phyloP scores from a whole-genome alignment of 1,284 basidiomycete species.

The Cutaneotrichosporon sp. region DNA sequence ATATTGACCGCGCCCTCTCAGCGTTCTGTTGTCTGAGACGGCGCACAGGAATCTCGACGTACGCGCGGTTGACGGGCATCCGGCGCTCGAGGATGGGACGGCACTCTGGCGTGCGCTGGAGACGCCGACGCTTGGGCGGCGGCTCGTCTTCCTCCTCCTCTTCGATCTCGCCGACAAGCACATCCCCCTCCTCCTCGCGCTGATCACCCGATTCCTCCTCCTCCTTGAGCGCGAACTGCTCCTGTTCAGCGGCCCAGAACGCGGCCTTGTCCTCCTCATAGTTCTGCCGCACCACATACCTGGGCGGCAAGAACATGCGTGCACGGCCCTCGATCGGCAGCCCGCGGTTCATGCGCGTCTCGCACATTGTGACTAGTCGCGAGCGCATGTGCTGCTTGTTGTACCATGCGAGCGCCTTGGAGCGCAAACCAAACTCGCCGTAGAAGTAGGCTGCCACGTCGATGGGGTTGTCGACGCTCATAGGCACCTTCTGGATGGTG shows the following conservation, averaged over 20 bases:
- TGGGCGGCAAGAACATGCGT: slow-evolving; percentile 29
- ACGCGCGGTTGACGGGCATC: not conserved
- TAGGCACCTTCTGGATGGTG: slow-evolving; percentile 41
- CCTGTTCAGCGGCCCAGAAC: not conserved
- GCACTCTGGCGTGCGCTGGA: not conserved
- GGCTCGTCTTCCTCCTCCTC: not conserved
- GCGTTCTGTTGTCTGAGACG: not conserved
- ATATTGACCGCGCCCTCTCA: no score
- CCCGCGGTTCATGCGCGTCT: slow-evolving; percentile 24
- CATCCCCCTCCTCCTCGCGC: not conserved
- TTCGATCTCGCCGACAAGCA: not conserved
- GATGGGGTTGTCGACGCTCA: slow-evolving; percentile 33
- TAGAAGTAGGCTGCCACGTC: slow-evolving; percentile 37
- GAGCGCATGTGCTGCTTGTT: slow-evolving; percentile 48
- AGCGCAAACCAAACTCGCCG: slow-evolving; percentile 34
- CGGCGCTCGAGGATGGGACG: not conserved
- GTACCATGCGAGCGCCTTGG: slow-evolving; percentile 28
- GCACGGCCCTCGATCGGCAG: slow-evolving; percentile 34
- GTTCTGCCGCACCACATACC: slow-evolving; percentile 9
- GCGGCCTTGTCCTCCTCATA: slow-evolving; percentile 18
- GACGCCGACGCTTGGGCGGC: not conserved
- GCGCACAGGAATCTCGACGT: not conserved
- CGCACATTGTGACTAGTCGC: slow-evolving; percentile 38
- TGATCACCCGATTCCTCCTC: not conserved
- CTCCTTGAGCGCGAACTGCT: not conserved